Percentiles rank a stretch among this genome's conserved stretches.
These are phyloP conservation scores for Amanita rimosa DNA, from an alignment of 768 basidiomycete species.

Conservation along the genomic window DNA sequence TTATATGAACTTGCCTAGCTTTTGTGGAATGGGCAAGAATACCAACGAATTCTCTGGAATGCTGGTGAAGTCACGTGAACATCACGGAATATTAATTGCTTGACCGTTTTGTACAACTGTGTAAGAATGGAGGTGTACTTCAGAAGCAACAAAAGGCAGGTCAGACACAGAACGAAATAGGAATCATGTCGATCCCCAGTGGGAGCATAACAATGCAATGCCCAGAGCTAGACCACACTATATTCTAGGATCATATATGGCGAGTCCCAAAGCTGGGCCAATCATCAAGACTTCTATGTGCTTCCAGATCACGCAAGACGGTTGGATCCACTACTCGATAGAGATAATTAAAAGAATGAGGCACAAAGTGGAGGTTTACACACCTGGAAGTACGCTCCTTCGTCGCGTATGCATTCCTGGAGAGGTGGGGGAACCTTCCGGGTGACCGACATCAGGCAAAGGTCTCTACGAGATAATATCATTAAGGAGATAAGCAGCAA, in stretches of 20 bases:
- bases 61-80: constrained; percentile 25
- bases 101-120: neutral
- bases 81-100: neutral
- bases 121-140: neutral
- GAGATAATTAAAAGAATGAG: constrained; percentile 10
- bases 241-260: constrained; percentile 3
- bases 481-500: neutral
- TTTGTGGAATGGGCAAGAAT: constrained; percentile 31
- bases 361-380: constrained; percentile 12
- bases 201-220: neutral
- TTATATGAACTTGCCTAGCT: constrained; percentile 19
- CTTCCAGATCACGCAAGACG: constrained; percentile 80
- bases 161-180: constrained; percentile 1
- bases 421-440: constrained; percentile 45
- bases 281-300: constrained; percentile 75
- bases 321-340: constrained; percentile 63
- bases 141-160: neutral
- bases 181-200: neutral
- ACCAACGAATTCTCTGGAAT: constrained; percentile 36
- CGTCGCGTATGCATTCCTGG: constrained; percentile 78
- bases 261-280: constrained; percentile 5
- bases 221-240: neutral
- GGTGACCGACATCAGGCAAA: constrained; percentile 50
- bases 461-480: constrained; percentile 32
- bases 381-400: constrained; percentile 91